These are phyloP conservation scores for Plasmodium chabaudi DNA, from an alignment of 169 alveolate genomes.

Conservation along the genomic window DNA sequence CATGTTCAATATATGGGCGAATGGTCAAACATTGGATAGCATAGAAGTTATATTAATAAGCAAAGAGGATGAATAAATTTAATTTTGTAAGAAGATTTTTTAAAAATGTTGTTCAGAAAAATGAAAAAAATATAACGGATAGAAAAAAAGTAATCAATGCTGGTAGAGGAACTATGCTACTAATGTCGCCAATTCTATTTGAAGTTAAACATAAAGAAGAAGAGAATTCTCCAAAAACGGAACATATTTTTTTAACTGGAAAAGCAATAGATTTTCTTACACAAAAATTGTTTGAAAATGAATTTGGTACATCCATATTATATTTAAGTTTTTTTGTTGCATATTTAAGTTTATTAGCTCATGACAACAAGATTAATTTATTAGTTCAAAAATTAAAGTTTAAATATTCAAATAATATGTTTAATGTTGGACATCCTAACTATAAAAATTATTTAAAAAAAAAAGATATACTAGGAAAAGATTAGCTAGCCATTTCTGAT, in stretches of 20 bases:
- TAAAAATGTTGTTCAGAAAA: neutral
- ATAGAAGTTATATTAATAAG: neutral
- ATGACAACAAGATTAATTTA: conserved; percentile 52
- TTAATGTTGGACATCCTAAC: conserved; percentile 63
- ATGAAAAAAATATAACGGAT: neutral
- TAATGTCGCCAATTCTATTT: conserved; percentile 51
- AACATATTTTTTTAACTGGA: conserved; percentile 71
- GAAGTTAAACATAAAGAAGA: conserved; percentile 68
- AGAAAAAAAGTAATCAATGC: neutral
- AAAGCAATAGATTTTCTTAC: conserved; percentile 63
- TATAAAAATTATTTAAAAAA: conserved; percentile 19
- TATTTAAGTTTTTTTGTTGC: conserved; percentile 65
- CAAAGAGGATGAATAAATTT: neutral
- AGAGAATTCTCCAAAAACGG: conserved; percentile 52
- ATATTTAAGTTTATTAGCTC: conserved; percentile 57
- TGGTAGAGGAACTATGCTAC: conserved; percentile 36
- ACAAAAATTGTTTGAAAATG: conserved; percentile 67
- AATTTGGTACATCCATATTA: conserved; percentile 65
- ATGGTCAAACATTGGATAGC: no score
- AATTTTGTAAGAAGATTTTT: neutral
- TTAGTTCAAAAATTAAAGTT: conserved; percentile 63
- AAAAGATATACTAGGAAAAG: neutral
- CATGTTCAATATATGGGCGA: no score
- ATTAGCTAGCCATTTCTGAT: neutral
- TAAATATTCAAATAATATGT: conserved; percentile 44